These are phyloP conservation scores for Pichia cactophila DNA, from an alignment of 1,139 yeast genomes.

Conservation along the genomic window DNA sequence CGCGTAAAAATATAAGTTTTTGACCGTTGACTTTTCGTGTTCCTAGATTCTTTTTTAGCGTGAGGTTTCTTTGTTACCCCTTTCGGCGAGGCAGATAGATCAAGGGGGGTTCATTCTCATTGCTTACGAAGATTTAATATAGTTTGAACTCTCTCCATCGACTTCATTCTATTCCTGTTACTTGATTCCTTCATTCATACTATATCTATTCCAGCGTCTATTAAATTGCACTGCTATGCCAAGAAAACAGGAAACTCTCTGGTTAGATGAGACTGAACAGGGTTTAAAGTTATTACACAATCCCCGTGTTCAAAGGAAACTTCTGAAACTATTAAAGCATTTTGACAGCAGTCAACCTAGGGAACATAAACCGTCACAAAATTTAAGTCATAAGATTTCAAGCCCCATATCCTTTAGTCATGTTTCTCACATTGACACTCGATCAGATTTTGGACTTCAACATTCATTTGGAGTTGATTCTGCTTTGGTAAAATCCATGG, in stretches of 20 bases:
- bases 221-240: neutral
- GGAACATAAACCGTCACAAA: neutral
- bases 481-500: neutral
- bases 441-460: neutral
- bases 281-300: neutral
- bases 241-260: constrained; percentile 5
- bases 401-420: constrained; percentile 29
- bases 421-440: constrained; percentile 22
- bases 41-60: neutral
- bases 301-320: constrained; percentile 5
- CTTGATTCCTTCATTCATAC: too few species aligned
- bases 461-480: neutral
- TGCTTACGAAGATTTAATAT: neutral
- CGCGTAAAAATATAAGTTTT: neutral
- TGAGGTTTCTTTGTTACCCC: neutral
- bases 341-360: constrained; percentile 2
- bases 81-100: neutral
- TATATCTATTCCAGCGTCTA: neutral
- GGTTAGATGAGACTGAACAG: constrained; percentile 7
- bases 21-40: neutral
- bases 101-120: neutral
- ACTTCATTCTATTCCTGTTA: neutral
- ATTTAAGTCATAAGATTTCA: constrained; percentile 7
- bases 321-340: constrained; percentile 3
- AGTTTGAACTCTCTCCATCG: neutral